Evolutionary conservation across 306 rosid species (phyloP), one percentile per base, ranked within the genome.

Genomic region (Carpinus viminea): DNA sequence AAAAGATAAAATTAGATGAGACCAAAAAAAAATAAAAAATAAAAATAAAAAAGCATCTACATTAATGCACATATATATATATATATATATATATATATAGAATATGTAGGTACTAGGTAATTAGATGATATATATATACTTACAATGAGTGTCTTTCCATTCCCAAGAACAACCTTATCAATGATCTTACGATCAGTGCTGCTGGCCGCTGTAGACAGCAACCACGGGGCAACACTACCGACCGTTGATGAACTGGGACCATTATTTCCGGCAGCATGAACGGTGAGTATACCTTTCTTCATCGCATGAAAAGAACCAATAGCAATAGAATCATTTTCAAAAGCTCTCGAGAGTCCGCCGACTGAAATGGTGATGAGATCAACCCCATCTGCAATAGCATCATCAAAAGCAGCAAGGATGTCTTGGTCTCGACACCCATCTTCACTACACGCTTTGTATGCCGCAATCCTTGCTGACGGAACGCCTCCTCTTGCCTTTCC

Each of bases 371-470:
- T 45, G 24, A 87, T 82, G 2, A 85, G 47, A 64, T 82, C 83
- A 1, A 85, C 87, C 36, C 87, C 87, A 75, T 87, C 87, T 4
- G 91, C 83, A 43, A 87, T 82, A 20, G 91, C 84, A 74, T 87
- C 89, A 4, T 87, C 91, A 62, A 78, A 83, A 36, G 81, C 86
- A 12, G 74, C 84, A 18, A 87, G n/a, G 21, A 82, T 36, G 12
- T 21, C 13, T 2, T 46, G 47, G 17, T 70, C 55, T n/a, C 52
- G 20, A 34, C 74, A 46, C 3, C 26, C 51, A 0, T 0, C 1
- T 0, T 4, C 0, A 47, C 0, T 8, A 48, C 84, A 81, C 1
- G 26, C 72, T 70, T 70, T 81, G 16, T 81, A 75, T 7, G 18
- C 17, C 34, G 84, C 80, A 59, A 81, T 15, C 36, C 84, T 75